Evolutionary conservation across 495 filamentous ascomycete species (phyloP).

Genomic region (Aspergillus kassunensis): DNA sequence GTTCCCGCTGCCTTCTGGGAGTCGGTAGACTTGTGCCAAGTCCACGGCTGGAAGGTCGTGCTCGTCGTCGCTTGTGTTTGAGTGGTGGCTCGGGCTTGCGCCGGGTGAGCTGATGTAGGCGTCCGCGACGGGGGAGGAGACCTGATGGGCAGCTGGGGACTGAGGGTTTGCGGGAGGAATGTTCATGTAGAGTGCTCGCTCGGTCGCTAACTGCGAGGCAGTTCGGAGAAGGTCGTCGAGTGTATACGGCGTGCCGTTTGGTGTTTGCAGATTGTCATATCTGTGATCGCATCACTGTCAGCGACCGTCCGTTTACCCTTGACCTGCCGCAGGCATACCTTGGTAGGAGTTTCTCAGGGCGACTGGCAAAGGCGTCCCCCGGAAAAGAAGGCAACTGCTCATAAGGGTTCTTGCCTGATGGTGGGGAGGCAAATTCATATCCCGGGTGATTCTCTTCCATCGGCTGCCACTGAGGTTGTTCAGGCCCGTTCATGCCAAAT

Average conservation of each 20-base stretch:
- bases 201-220: conserved; percentile 25
- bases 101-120: conserved; percentile 27
- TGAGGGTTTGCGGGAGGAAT: conserved; percentile 11
- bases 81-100: conserved; percentile 16
- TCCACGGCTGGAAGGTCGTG: conserved; percentile 4
- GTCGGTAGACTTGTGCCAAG: conserved; percentile 11
- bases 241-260: background rate
- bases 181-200: conserved; percentile 38
- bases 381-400: background rate
- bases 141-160: background rate
- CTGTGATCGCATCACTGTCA: conserved; percentile 1
- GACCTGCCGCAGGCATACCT: conserved; percentile 5
- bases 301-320: background rate
- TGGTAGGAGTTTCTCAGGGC: conserved; percentile 10
- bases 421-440: background rate
- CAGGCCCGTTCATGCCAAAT: conserved; percentile 1
- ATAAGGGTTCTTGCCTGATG: background rate
- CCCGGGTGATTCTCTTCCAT: background rate
- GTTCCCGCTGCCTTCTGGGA: conserved; percentile 1
- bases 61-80: conserved; percentile 24
- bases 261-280: conserved; percentile 3
- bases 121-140: conserved; percentile 4
- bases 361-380: background rate
- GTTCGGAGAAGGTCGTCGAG: conserved; percentile 18
- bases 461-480: background rate